A percentile compares a stretch with the other conserved stretches of the same genome.
These are phyloP conservation scores for Bolboschoenus planiculmis DNA, from an alignment of 176 grass and related monocot genomes.

Conservation along the genomic window DNA sequence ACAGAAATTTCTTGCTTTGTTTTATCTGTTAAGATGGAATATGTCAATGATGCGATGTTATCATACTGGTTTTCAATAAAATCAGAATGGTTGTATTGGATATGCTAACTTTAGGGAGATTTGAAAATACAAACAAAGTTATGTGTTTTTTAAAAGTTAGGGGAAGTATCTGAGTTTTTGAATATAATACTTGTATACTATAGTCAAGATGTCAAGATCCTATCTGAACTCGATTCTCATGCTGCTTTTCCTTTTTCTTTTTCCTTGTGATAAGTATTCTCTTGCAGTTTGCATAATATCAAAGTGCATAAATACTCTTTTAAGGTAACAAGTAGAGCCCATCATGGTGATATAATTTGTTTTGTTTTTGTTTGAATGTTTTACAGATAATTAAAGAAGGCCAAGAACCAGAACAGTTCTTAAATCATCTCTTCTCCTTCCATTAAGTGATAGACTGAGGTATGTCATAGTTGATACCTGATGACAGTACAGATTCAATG, in stretches of 20 bases:
- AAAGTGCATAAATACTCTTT: background rate
- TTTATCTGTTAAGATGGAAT: background rate
- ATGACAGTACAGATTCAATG: conserved; percentile 12
- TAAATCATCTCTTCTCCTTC: conserved; percentile 50
- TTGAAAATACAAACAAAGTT: background rate
- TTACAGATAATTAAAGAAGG: conserved; percentile 48
- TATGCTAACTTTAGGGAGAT: background rate
- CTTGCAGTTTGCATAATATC: background rate
- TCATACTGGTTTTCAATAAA: background rate
- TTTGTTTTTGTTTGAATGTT: conserved; percentile 10
- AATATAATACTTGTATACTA: background rate
- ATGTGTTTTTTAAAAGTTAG: background rate
- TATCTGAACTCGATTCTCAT: background rate
- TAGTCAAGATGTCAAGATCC: background rate
- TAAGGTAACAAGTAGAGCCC: conserved; percentile 8
- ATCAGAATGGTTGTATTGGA: background rate
- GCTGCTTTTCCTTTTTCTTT: background rate
- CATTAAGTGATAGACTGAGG: conserved; percentile 12
- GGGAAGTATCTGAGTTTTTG: background rate
- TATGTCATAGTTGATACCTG: conserved; percentile 8
- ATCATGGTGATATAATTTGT: background rate
- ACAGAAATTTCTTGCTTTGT: background rate
- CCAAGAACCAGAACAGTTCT: conserved; percentile 42
- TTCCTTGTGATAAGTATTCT: background rate
- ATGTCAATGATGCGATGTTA: background rate